A percentile compares a stretch with the other conserved stretches of the same genome.
Conservation (phyloP, 345 rosid species). For the Eucalyptus sideroxylon region DNA sequence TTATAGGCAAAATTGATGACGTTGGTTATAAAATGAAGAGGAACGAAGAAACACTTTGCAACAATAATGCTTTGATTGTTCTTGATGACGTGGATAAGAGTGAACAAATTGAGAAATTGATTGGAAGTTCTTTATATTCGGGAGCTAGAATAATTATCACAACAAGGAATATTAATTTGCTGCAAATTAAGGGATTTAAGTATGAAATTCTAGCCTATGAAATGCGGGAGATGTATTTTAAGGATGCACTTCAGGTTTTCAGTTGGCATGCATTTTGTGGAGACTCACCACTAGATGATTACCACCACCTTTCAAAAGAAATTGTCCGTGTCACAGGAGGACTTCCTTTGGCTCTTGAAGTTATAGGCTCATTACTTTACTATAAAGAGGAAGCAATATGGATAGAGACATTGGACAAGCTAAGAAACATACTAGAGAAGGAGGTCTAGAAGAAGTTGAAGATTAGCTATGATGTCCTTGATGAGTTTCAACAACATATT, state of each 20-base stretch:
- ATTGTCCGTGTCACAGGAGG: background rate
- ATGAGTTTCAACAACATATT: background rate
- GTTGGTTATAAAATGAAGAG: background rate
- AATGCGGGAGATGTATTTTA: background rate
- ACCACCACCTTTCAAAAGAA: background rate
- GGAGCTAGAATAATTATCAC: background rate
- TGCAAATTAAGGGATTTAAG: background rate
- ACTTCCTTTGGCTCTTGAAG: background rate
- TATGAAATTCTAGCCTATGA: background rate
- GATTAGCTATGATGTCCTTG: background rate
- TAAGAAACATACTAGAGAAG: background rate
- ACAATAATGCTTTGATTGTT: background rate
- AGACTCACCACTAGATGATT: background rate
- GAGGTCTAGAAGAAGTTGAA: background rate
- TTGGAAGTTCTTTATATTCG: background rate
- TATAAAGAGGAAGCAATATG: background rate
- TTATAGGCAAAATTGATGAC: background rate
- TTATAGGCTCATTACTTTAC: background rate
- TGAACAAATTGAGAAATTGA: background rate
- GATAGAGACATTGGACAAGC: background rate
- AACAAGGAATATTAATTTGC: background rate
- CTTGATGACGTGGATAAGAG: background rate
- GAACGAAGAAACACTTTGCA: background rate
- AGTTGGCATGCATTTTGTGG: background rate
- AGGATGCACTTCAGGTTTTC: background rate